A percentile compares a stretch with the other conserved stretches of the same genome.
Conservation (phyloP, 2,329 filamentous ascomycete genomes). For the Fusarium caatingaense region DNA sequence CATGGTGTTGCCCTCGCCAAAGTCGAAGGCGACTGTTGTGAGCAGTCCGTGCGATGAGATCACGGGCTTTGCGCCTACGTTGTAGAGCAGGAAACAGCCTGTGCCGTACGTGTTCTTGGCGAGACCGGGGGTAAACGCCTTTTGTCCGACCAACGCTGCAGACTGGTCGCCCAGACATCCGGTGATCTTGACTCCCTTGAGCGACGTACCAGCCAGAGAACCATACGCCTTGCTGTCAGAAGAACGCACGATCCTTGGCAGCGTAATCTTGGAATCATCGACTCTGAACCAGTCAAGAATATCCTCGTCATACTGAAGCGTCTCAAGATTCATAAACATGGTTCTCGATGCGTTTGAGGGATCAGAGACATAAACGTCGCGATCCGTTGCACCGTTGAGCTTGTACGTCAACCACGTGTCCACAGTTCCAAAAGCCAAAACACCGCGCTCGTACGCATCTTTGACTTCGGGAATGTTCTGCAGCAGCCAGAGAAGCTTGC, state of each 20-base stretch:
- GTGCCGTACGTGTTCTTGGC: constrained; percentile 91
- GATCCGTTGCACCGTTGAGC: constrained; percentile 76
- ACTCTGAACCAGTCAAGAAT: constrained; percentile 81
- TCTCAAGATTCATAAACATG: constrained; percentile 88
- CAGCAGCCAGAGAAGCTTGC: constrained; percentile 82
- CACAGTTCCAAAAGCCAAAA: constrained; percentile 81
- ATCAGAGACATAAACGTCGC: constrained; percentile 78
- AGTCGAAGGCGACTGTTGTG: constrained; percentile 81
- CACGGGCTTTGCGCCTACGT: constrained; percentile 82
- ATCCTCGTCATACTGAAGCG: constrained; percentile 77
- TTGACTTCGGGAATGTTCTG: constrained; percentile 74
- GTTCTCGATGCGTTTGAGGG: constrained; percentile 83
- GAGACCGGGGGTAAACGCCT: constrained; percentile 78
- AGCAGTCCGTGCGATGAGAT: constrained; percentile 82
- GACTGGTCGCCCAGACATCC: constrained; percentile 87
- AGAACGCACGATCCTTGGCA: constrained; percentile 83
- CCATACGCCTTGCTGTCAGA: constrained; percentile 78
- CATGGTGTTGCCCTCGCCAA: constrained; percentile 73
- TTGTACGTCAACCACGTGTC: constrained; percentile 86
- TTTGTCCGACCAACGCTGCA: constrained; percentile 82
- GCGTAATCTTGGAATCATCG: constrained; percentile 73
- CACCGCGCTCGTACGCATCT: constrained; percentile 76
- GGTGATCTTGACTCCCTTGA: constrained; percentile 77
- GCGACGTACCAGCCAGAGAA: constrained; percentile 66
- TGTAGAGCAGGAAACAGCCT: constrained; percentile 86